phyloP scores from a whole-genome alignment of 1,284 basidiomycete species.

The Austroboletus niveus region DNA sequence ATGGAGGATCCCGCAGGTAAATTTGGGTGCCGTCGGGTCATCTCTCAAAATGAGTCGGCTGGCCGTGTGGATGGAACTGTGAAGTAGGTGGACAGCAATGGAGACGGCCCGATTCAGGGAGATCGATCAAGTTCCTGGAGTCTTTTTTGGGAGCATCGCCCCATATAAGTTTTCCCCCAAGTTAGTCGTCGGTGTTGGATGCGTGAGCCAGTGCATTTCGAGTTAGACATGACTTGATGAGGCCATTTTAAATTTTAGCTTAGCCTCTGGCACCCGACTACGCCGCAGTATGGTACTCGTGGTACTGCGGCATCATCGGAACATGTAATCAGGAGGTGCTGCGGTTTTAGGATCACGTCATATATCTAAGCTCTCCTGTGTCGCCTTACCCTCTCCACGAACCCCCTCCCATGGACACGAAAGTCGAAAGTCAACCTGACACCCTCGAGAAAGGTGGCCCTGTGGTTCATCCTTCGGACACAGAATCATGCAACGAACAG shows the following conservation, averaged over 20 bases:
- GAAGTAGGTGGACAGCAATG: too few species aligned
- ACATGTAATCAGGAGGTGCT: neutral
- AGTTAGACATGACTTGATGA: too few species aligned
- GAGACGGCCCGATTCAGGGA: too few species aligned
- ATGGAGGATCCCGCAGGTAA: too few species aligned
- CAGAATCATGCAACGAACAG: neutral
- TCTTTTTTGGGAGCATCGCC: too few species aligned
- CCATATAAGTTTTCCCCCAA: too few species aligned
- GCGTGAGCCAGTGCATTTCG: too few species aligned
- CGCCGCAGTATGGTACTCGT: neutral
- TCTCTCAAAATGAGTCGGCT: too few species aligned
- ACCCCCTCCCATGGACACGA: slow-evolving; percentile 17
- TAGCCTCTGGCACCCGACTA: neutral
- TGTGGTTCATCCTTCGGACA: neutral
- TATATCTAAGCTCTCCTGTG: neutral
- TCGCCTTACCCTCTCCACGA: too few species aligned
- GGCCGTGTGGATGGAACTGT: too few species aligned
- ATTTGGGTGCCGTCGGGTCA: neutral
- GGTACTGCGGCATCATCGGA: neutral
- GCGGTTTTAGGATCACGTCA: neutral
- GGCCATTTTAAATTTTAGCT: neutral
- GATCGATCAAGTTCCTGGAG: too few species aligned
- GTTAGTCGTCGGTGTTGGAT: too few species aligned
- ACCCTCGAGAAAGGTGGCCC: slow-evolving; percentile 22
- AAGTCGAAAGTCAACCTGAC: slow-evolving; percentile 4